Percentiles rank a stretch among this genome's conserved stretches.
Conservation (phyloP, 140 eudicot genomes). For the Cichorium intybus region DNA sequence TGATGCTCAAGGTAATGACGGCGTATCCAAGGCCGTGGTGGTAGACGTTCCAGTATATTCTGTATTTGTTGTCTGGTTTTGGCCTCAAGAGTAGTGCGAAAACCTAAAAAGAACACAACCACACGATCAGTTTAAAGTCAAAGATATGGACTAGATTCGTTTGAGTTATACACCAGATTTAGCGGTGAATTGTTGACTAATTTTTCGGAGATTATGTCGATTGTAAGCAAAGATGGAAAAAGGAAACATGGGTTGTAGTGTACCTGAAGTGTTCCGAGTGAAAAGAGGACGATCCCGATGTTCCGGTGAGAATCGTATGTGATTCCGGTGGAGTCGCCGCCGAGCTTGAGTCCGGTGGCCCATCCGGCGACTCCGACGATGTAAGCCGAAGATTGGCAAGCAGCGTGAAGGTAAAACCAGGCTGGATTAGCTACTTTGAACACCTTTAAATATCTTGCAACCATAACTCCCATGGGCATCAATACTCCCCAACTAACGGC, state of each 20-base stretch:
- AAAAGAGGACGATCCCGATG: conserved; percentile 69
- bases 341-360: conserved; percentile 88
- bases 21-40: conserved; percentile 64
- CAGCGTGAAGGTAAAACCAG: conserved; percentile 79
- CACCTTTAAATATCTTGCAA: conserved; percentile 82
- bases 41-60: conserved; percentile 89
- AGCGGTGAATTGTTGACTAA: conserved; percentile 6
- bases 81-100: conserved; percentile 86
- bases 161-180: background rate
- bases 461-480: conserved; percentile 76
- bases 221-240: conserved; percentile 18
- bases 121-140: background rate
- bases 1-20: conserved; percentile 57
- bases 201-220: background rate
- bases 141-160: conserved; percentile 6
- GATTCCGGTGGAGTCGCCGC: conserved; percentile 61
- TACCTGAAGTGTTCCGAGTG: conserved; percentile 85
- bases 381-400: conserved; percentile 70
- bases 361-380: conserved; percentile 81
- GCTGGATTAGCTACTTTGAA: conserved; percentile 77
- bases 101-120: conserved; percentile 33
- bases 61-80: conserved; percentile 79
- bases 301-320: conserved; percentile 43
- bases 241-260: conserved; percentile 10
- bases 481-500: conserved; percentile 86